Percentiles rank a stretch among this genome's conserved stretches.
phyloP scores from a whole-genome alignment of 2,329 filamentous ascomycete species.

The Fusarium burgessii region DNA sequence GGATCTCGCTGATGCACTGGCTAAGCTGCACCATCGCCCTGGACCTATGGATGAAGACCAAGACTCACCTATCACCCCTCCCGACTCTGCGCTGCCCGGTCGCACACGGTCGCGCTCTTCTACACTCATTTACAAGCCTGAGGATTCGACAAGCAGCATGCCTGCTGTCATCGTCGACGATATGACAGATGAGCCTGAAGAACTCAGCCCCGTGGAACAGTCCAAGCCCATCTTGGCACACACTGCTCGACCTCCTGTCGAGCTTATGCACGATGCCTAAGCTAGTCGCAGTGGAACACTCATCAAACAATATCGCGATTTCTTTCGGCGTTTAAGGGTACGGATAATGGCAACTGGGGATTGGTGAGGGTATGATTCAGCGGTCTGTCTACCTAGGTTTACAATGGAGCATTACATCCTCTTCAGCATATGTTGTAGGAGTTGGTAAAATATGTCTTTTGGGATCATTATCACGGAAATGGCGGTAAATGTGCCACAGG shows the following conservation, averaged over 20 bases:
- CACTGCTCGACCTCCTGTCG: constrained; percentile 72
- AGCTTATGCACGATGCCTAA: constrained; percentile 67
- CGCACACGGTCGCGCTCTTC: constrained; percentile 69
- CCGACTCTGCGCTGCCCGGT: constrained; percentile 45
- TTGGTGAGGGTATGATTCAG: constrained; percentile 18
- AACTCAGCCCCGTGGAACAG: constrained; percentile 57
- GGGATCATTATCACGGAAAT: constrained; percentile 11
- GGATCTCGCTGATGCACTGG: constrained; percentile 74
- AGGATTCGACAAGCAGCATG: constrained; percentile 64
- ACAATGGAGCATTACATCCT: constrained; percentile 33
- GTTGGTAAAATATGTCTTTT: constrained; percentile 40
- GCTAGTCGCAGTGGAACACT: neutral
- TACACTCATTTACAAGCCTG: constrained; percentile 74
- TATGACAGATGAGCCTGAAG: constrained; percentile 68
- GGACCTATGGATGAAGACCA: constrained; percentile 55
- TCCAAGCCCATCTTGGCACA: constrained; percentile 67
- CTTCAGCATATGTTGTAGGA: constrained; percentile 33
- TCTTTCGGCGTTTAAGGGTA: constrained; percentile 41
- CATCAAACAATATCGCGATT: constrained; percentile 2
- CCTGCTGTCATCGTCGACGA: constrained; percentile 77
- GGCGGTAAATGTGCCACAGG: constrained; percentile 12
- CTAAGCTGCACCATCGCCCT: constrained; percentile 67
- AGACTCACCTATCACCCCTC: constrained; percentile 49
- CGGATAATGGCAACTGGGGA: constrained; percentile 12
- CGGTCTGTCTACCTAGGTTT: constrained; percentile 20